Base-by-base conservation (phyloP, 2,329 filamentous ascomycete species). In the Cordyceps javanica region DNA sequence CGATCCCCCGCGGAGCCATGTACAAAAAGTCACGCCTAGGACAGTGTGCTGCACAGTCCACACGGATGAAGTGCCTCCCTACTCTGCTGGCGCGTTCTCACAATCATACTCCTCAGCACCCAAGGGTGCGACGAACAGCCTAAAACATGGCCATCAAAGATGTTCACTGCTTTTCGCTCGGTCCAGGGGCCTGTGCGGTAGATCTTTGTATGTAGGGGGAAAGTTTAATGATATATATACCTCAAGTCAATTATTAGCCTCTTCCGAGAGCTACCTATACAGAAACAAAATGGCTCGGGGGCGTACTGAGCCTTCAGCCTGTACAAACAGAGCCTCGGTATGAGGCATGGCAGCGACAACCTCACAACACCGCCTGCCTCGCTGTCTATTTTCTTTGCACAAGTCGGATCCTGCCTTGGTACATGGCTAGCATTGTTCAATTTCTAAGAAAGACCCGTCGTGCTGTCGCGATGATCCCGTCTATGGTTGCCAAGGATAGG, bases 401-500 rank as follows among this genome's bases (percentile, higher is more conserved):
- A n/a, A n/a, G n/a, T n/a, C n/a, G n/a, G n/a, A n/a, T n/a, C n/a
- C n/a, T n/a, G n/a, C n/a, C n/a, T n/a, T n/a, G n/a, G n/a, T n/a
- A n/a, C n/a, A n/a, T n/a, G n/a, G n/a, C n/a, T n/a, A n/a, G n/a
- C n/a, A 11, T 21, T 41, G 25, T 9, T 21, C 39, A 25, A 34
- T n/a, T 19, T 23, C 8, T 11, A 26, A n/a, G 19, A 38, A 46
- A 19, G 10, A 30, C 23, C 16, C 25, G 25, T 48, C 39, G 10
- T 36, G 42, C 19, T 11, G 54, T 39, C 19, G 32, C 34, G 30
- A 21, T 23, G 25, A 26, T 13, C 13, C 34, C 44, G 36, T 36
- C 26, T 42, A 21, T 56, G 26, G 30, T 36, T 50, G 54, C 54
- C 54, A 56, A 56, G 54, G 10, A 30, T 25, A 21, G 30, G 42